Conservation (phyloP, 345 rosid species). For the Pugionium dolabratum region DNA sequence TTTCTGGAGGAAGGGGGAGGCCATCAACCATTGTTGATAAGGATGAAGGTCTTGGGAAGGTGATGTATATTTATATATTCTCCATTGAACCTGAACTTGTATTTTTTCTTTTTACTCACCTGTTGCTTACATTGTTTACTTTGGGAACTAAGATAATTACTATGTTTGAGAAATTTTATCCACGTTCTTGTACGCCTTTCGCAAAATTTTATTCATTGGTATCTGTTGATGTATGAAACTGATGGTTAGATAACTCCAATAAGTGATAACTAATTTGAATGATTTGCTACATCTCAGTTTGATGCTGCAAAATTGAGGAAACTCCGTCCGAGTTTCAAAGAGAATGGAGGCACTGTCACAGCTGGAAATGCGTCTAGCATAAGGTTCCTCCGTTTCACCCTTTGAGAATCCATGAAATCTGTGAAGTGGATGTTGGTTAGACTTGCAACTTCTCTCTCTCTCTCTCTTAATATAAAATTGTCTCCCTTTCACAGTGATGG, state of each 20-base stretch:
- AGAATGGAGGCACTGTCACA: constrained; percentile 85
- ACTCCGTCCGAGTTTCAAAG: constrained; percentile 95
- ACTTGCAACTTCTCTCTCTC: constrained; percentile 9
- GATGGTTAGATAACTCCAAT: neutral
- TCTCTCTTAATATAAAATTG: neutral
- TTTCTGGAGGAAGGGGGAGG: constrained; percentile 90
- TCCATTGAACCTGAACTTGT: constrained; percentile 8
- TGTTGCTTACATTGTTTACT: neutral
- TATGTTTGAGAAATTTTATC: neutral
- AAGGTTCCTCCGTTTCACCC: constrained; percentile 50
- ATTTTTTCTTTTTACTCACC: constrained; percentile 8
- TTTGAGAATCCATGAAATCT: neutral
- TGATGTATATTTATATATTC: constrained; percentile 30
- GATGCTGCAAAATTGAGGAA: constrained; percentile 88
- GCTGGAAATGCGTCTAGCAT: constrained; percentile 99
- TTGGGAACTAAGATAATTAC: no score
- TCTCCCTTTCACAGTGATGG: constrained; percentile 68
- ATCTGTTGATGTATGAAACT: neutral
- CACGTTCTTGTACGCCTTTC: constrained; percentile 3
- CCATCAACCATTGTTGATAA: constrained; percentile 78
- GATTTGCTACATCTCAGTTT: constrained; percentile 53
- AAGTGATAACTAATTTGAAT: neutral
- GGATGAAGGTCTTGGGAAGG: constrained; percentile 98
- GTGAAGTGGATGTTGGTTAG: constrained; percentile 11
- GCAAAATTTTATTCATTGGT: neutral